phyloP scores from a whole-genome alignment of 2,329 filamentous ascomycete species.

The Fusarium devonianum region DNA sequence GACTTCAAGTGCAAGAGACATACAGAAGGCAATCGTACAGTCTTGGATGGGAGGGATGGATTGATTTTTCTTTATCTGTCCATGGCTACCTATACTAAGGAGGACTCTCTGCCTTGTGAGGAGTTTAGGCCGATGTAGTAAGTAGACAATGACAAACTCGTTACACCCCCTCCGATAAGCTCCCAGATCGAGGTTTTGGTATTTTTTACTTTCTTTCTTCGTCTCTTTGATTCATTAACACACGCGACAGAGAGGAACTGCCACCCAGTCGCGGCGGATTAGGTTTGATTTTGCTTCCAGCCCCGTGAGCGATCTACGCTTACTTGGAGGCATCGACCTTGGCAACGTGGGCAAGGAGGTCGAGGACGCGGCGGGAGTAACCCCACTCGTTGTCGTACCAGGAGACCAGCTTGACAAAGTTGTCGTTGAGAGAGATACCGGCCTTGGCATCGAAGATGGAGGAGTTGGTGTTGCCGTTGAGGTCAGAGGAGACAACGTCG shows the following conservation, averaged over 20 bases:
- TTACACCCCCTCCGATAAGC: slow-evolving; percentile 38
- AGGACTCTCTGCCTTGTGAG: slow-evolving; percentile 31
- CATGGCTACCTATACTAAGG: slow-evolving; percentile 39
- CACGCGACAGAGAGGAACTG: slow-evolving; percentile 23
- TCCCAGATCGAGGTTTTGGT: slow-evolving; percentile 35
- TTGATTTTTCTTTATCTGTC: slow-evolving; percentile 37
- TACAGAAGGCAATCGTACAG: too few species aligned
- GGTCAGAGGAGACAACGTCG: slow-evolving; percentile 90
- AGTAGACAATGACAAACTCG: slow-evolving; percentile 24
- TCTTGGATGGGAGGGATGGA: slow-evolving; percentile 36
- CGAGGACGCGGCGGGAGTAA: slow-evolving; percentile 94
- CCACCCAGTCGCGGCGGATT: slow-evolving; percentile 31
- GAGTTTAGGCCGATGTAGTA: slow-evolving; percentile 28
- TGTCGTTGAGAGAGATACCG: slow-evolving; percentile 96
- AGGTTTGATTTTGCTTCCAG: slow-evolving; percentile 37
- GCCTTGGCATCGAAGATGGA: slow-evolving; percentile 99
- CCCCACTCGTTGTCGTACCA: slow-evolving; percentile 99
- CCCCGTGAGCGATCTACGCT: slow-evolving; percentile 37
- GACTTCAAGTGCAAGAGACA: too few species aligned
- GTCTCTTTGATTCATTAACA: slow-evolving; percentile 39
- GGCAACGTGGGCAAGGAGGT: slow-evolving; percentile 80
- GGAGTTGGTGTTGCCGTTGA: slow-evolving; percentile 91
- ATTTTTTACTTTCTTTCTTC: slow-evolving; percentile 35
- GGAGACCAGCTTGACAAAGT: slow-evolving; percentile 98
- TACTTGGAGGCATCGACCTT: slow-evolving; percentile 73